These are phyloP conservation scores for Xylaria palmicola DNA, from an alignment of 495 filamentous ascomycete genomes.

Conservation along the genomic window DNA sequence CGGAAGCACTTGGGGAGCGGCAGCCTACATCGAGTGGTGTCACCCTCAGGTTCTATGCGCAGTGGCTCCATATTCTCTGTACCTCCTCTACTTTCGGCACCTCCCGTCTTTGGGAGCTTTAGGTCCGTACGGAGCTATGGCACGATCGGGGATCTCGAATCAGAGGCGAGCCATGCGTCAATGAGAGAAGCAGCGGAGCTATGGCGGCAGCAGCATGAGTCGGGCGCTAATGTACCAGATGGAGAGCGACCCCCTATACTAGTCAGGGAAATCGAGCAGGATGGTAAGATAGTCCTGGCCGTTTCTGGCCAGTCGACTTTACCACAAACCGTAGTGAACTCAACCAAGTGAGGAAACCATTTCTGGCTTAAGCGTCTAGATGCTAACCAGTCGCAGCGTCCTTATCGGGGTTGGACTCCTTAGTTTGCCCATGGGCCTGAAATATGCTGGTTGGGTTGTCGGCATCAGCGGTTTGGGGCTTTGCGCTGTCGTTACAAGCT, in stretches of 20 bases:
- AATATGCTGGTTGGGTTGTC: slow-evolving; percentile 87
- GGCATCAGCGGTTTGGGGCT: slow-evolving; percentile 74
- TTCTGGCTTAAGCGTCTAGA: not conserved
- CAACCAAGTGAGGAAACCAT: slow-evolving; percentile 62
- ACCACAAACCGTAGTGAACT: slow-evolving; percentile 95
- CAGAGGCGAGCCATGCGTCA: slow-evolving; percentile 64
- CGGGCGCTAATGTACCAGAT: slow-evolving; percentile 45
- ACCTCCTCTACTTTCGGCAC: slow-evolving; percentile 62
- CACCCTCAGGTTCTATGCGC: slow-evolving; percentile 27
- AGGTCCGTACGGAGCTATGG: slow-evolving; percentile 68
- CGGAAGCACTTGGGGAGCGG: slow-evolving; percentile 39
- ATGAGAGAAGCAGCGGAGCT: slow-evolving; percentile 70
- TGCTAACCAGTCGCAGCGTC: slow-evolving; percentile 47
- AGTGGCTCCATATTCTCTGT: slow-evolving; percentile 57
- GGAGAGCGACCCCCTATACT: slow-evolving; percentile 76
- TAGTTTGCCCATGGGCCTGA: slow-evolving; percentile 84
- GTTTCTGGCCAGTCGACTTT: slow-evolving; percentile 90
- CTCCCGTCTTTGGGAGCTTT: slow-evolving; percentile 64
- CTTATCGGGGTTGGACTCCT: slow-evolving; percentile 89
- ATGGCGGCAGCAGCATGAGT: slow-evolving; percentile 68
- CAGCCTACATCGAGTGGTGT: slow-evolving; percentile 32
- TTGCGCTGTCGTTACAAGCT: slow-evolving; percentile 72
- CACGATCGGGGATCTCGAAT: slow-evolving; percentile 54
- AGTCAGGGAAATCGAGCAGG: slow-evolving; percentile 84
- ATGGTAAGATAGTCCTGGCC: slow-evolving; percentile 77